phyloP scores from a whole-genome alignment of 2,329 filamentous ascomycete species.

The Hymenoscyphus fraxineus region DNA sequence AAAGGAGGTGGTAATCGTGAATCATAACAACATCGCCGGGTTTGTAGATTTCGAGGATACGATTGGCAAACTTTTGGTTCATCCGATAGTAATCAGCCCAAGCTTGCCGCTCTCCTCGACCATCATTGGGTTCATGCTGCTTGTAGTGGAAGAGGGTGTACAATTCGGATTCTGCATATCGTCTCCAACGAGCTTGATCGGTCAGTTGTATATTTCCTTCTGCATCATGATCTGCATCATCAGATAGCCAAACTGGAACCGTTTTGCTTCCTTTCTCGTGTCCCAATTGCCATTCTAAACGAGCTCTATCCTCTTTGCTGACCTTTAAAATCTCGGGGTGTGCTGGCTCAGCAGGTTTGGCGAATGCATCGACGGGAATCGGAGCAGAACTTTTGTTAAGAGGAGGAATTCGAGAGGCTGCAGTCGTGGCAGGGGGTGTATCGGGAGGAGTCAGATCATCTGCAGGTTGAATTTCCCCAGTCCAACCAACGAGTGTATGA shows the following conservation, averaged over 20 bases:
- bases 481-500: slow-evolving; percentile 92
- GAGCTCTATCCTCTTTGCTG: slow-evolving; percentile 63
- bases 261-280: slow-evolving; percentile 74
- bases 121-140: slow-evolving; percentile 84
- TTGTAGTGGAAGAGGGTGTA: slow-evolving; percentile 97
- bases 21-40: slow-evolving; percentile 90
- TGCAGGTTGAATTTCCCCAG: slow-evolving; percentile 71
- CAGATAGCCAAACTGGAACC: slow-evolving; percentile 83
- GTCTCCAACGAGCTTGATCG: slow-evolving; percentile 81
- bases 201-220: slow-evolving; percentile 68
- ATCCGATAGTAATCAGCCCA: slow-evolving; percentile 93
- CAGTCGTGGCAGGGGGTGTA: slow-evolving; percentile 47
- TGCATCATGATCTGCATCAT: slow-evolving; percentile 62
- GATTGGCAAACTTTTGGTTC: slow-evolving; percentile 88
- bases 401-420: slow-evolving; percentile 44
- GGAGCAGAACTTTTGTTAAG: slow-evolving; percentile 76
- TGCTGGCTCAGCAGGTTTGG: slow-evolving; percentile 53
- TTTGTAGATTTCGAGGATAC: slow-evolving; percentile 83
- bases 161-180: slow-evolving; percentile 86
- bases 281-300: slow-evolving; percentile 70
- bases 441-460: slow-evolving; percentile 45
- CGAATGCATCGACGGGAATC: slow-evolving; percentile 64
- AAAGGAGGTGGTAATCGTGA: slow-evolving; percentile 90
- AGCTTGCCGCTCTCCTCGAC: slow-evolving; percentile 72
- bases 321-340: slow-evolving; percentile 68